Evolutionary conservation across 257 asterid species (phyloP), one percentile per base, ranked within the genome.

Genomic region (Nicotiana knightiana): DNA sequence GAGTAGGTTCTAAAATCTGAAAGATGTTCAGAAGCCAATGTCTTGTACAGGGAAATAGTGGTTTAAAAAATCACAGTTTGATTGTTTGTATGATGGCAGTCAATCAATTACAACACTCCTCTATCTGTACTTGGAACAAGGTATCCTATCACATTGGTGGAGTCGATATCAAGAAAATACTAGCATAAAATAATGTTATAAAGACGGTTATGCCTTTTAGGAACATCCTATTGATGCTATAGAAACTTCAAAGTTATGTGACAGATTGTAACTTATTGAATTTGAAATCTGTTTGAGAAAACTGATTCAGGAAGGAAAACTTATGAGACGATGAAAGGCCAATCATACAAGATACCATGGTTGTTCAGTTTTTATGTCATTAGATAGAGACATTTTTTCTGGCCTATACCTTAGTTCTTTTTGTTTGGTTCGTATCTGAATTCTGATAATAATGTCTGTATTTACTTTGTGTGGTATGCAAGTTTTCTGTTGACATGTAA

Each of bases 371-470:
- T 46, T 71, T 46, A 8, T 46, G n/a, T 71, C 59, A 46, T 46
- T 71, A 46, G 79, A 71, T 71, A 21, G 77, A 39, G 11, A 24
- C 37, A 71, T 5, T 71, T 43, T 71, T 46, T 71, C 37, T 46
- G 79, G 61, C 61, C 26, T 71, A 48, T 46, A 32, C 37, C 17
- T 46, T 71, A 24, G 24, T 24, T 71, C 39, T 21, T 71, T 71
- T 48, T 71, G 61, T 35, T 71, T 46, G 39, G 39, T 71, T 46
- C 79, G 13, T 24, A 24, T 71, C 24, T 71, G 51, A 30, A 24
- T 71, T 24, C 37, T 46, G 79, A 46, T 71, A 71, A 48, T 71
- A 71, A 58, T 71, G 35, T 71, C 79, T 24, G 61, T 46, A 71
- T 46, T 71, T 43, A 21, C 21, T 16, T 71, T 43, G 58, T 21